Conservation (phyloP, 352 stramenopile genomes). For the Phytophthora hybrid region DNA sequence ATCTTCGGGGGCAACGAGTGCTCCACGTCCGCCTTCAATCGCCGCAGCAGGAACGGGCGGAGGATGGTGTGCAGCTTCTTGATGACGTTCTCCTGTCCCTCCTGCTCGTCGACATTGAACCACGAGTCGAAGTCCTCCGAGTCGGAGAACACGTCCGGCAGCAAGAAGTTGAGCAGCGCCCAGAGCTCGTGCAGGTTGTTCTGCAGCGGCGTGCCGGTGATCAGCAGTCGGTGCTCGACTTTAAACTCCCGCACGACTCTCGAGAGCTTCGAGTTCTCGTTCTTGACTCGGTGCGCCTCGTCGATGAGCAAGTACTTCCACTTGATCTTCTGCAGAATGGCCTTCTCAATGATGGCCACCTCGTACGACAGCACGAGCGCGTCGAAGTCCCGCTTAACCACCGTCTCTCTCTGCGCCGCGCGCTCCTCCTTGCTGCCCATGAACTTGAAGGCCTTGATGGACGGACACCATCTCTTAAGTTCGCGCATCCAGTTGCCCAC, state of each 20-base stretch:
- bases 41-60: slow-evolving; percentile 97
- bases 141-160: slow-evolving; percentile 94
- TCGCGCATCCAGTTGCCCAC: slow-evolving; percentile 99
- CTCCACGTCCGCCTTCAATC: slow-evolving; percentile 99
- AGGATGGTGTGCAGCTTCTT: slow-evolving; percentile 98
- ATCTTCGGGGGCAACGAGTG: slow-evolving; percentile 97
- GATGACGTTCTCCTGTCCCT: slow-evolving; percentile 97
- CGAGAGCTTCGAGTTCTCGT: slow-evolving; percentile 93
- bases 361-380: slow-evolving; percentile 94
- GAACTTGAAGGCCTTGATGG: slow-evolving; percentile 95
- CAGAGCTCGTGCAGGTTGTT: slow-evolving; percentile 99
- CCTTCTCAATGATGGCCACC: slow-evolving; percentile 96
- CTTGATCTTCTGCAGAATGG: slow-evolving; percentile 93
- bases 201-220: slow-evolving; percentile 98
- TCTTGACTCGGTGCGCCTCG: slow-evolving; percentile 99
- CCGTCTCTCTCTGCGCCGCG: slow-evolving; percentile 90
- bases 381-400: slow-evolving; percentile 91
- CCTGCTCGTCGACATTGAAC: slow-evolving; percentile 98
- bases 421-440: slow-evolving; percentile 96
- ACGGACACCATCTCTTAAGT: slow-evolving; percentile 97
- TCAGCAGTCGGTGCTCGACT: slow-evolving; percentile 95
- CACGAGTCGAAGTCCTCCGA: slow-evolving; percentile 99
- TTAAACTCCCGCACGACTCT: slow-evolving; percentile 90
- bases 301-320: slow-evolving; percentile 99
- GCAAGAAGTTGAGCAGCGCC: slow-evolving; percentile 99